These are phyloP conservation scores for Parafenestella ontariensis DNA, from an alignment of 2,329 filamentous ascomycete species.

Conservation along the genomic window DNA sequence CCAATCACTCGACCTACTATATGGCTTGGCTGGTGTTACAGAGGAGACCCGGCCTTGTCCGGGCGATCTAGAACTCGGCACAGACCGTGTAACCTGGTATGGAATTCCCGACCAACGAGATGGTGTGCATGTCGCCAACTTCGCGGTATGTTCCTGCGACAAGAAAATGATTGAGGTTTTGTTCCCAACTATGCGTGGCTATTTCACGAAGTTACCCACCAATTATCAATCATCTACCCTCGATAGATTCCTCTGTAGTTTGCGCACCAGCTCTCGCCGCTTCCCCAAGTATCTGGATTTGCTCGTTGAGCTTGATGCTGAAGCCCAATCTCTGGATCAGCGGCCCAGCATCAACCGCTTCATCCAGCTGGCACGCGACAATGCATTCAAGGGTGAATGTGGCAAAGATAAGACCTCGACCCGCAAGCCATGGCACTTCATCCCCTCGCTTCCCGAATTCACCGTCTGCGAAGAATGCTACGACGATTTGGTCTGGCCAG, in stretches of 20 bases:
- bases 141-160: conserved; percentile 78
- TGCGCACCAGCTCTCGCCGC: conserved; percentile 68
- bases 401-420: conserved; percentile 66
- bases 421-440: conserved; percentile 77
- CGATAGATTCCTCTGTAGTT: conserved; percentile 66
- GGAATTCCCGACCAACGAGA: conserved; percentile 74
- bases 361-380: conserved; percentile 65
- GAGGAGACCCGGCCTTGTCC: conserved; percentile 65
- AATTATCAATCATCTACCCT: conserved; percentile 48
- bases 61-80: conserved; percentile 60
- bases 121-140: conserved; percentile 69
- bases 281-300: conserved; percentile 65
- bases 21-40: conserved; percentile 70
- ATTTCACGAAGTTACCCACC: conserved; percentile 60
- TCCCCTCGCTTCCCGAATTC: conserved; percentile 76
- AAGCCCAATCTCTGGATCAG: conserved; percentile 43
- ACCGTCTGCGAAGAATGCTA: conserved; percentile 90
- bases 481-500: conserved; percentile 77
- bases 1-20: conserved; percentile 72
- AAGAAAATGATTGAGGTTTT: conserved; percentile 74
- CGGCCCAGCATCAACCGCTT: conserved; percentile 66
- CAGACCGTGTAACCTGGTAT: conserved; percentile 71
- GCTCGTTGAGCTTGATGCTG: conserved; percentile 61
- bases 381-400: conserved; percentile 63
- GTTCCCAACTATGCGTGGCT: conserved; percentile 73